Evolutionary conservation across 148 eudicot species (phyloP).

Genomic region (Amaranthus cruentus): DNA sequence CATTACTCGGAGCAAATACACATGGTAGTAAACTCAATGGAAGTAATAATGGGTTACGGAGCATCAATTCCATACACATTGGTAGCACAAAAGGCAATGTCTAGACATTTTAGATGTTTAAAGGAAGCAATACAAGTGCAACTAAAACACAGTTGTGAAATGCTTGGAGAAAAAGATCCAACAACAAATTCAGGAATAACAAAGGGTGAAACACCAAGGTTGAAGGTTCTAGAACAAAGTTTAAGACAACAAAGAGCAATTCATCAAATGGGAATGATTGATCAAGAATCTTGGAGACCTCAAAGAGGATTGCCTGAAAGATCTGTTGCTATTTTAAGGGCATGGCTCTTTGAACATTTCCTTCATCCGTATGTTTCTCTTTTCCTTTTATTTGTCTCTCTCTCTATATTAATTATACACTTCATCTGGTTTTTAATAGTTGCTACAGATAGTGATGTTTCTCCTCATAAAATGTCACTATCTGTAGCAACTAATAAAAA

Average conservation of each 20-base stretch:
- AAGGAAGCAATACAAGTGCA: slow-evolving; percentile 73
- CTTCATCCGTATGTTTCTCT: slow-evolving; percentile 79
- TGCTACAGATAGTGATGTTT: too few relatives aligned
- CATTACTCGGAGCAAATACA: slow-evolving; percentile 95
- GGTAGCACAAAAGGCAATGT: slow-evolving; percentile 91
- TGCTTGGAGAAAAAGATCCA: slow-evolving; percentile 74
- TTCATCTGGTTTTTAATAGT: neutral
- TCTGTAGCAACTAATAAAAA: too few relatives aligned
- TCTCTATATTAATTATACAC: neutral
- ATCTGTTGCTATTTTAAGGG: slow-evolving; percentile 71
- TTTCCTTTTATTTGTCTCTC: neutral
- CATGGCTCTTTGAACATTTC: slow-evolving; percentile 97
- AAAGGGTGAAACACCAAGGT: slow-evolving; percentile 89
- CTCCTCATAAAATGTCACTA: too few relatives aligned
- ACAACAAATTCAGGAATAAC: slow-evolving; percentile 64
- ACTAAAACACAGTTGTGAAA: slow-evolving; percentile 67
- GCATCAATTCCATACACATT: slow-evolving; percentile 80
- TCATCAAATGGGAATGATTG: slow-evolving; percentile 95
- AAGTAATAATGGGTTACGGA: slow-evolving; percentile 82
- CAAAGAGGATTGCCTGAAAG: slow-evolving; percentile 93
- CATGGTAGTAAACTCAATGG: slow-evolving; percentile 90
- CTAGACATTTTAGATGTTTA: slow-evolving; percentile 79
- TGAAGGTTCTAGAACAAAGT: slow-evolving; percentile 69
- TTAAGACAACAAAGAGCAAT: slow-evolving; percentile 83
- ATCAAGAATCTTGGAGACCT: slow-evolving; percentile 95